Conservation (phyloP, 2,329 filamentous ascomycete genomes). For the Xylaria sp. region DNA sequence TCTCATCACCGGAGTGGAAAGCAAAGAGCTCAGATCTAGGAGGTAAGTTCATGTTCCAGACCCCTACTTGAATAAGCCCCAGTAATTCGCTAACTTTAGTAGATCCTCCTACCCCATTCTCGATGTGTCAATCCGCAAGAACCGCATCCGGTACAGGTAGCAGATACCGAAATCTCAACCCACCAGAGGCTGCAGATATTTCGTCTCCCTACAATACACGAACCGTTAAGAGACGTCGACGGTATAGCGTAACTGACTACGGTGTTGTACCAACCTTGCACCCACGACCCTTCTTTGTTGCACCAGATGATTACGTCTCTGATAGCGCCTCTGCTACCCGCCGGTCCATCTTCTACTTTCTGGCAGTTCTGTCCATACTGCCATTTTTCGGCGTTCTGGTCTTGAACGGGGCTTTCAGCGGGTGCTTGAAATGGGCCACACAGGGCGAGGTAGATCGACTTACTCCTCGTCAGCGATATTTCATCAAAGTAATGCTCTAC, state of each 20-base stretch:
- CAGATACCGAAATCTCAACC: not conserved
- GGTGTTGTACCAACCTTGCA: slow-evolving; percentile 9
- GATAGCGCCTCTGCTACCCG: slow-evolving; percentile 49
- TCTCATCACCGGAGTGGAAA: slow-evolving; percentile 22
- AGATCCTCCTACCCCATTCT: slow-evolving; percentile 18
- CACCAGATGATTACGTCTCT: slow-evolving; percentile 40
- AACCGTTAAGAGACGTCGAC: not conserved
- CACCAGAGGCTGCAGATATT: not conserved
- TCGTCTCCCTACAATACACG: not conserved
- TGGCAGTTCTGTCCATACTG: slow-evolving; percentile 56
- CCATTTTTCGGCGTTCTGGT: slow-evolving; percentile 61
- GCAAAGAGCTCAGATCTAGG: not conserved
- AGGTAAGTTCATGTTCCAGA: slow-evolving; percentile 13
- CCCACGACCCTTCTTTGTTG: slow-evolving; percentile 15
- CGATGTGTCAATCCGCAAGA: not conserved
- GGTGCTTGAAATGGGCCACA: slow-evolving; percentile 61
- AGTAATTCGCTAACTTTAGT: not conserved
- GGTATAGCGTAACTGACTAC: not conserved
- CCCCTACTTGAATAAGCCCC: not conserved
- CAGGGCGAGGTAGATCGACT: slow-evolving; percentile 57
- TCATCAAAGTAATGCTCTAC: slow-evolving; percentile 46
- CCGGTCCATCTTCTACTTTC: slow-evolving; percentile 53
- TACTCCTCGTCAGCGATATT: slow-evolving; percentile 52
- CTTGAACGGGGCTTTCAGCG: slow-evolving; percentile 58
- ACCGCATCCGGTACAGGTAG: not conserved